Evolutionary conservation across 495 filamentous ascomycete species (phyloP), one percentile per base, ranked within the genome.

Genomic region (Penicillium salamii): DNA sequence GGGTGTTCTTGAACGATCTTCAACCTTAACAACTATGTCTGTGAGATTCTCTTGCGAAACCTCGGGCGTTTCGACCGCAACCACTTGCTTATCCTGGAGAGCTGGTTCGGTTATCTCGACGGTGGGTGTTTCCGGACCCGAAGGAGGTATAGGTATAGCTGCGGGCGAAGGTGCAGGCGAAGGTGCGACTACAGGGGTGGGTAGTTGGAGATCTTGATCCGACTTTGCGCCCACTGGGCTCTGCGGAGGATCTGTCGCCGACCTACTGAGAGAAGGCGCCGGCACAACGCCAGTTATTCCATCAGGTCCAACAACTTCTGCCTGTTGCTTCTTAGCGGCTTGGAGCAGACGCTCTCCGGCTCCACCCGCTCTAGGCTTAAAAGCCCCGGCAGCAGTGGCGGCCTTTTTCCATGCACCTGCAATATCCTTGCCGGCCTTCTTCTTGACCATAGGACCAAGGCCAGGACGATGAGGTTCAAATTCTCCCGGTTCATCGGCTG

Each of bases 371-470:
- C 91, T 79, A 14, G 91, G 90, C 58, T 88, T 91, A 74, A 97
- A 97, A 15, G 84, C 85, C 52, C 76, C 79, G 48, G 88, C 85
- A n/a, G 90, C 83, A 26, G 78, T 83, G 11, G 93, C 91, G 28
- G 90, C 91, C 62, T 90, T 91, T 58, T 86, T 85, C 51, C 97
- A 84, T n/a, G 81, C 75, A 28, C 83, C 84, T 20, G 87, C 88
- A 55, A 93, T 76, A 35, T 93, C 87, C 24, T 74, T 78, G 39
- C 67, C 78, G 0, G 83, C 84, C 55, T 80, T 81, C 48, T 90
- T 86, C 67, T 91, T 93, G 47, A 96, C 84, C 90, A 95, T 96
- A 31, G 90, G 89, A 0, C 89, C 90, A 17, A 96, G 80, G 1
- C 90, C 91, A 23, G 91, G 91, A 15, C 88, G 80, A 55, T 82